Base-by-base conservation (phyloP, 768 basidiomycete species). In the Trametes maxima region DNA sequence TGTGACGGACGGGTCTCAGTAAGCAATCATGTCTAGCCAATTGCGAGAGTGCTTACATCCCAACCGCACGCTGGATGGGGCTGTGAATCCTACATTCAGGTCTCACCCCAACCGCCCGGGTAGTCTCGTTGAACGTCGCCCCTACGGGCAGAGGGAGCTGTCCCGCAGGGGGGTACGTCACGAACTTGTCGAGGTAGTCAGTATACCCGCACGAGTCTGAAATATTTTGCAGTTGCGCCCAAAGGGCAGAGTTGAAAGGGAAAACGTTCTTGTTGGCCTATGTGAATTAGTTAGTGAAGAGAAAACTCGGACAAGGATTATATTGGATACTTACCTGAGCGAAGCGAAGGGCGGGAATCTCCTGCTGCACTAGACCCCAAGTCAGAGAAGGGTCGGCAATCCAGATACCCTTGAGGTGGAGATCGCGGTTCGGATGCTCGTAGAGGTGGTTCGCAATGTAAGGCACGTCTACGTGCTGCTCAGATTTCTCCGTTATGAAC, bases 381-480 rank as follows among this genome's bases (percentile, higher is more conserved):
- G 85, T 85, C 5, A 90, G 68, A 3, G 77, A 64, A 0, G 68
- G 86, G 73, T 89, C 87, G 22, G 78, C 75, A 43, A 88, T 83
- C 86, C 87, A 89, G 19, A 87, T 85, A 5, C 88, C 88, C 68
- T 86, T 82, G n/a, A 89, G 77, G 28, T 79, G 74, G 25, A 90
- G 76, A 45, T 82, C 79, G 17, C 71, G 66, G 1, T 60, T 71
- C 0, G 86, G 82, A 49, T 89, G 75, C 42, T 80, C 79, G 66
- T 86, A 88, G 43, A 90, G 85, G 66, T 78, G 87, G 72, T 89
- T 84, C 4, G 89, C 88, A 56, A 89, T 86, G 67, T 91, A 88
- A 85, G 63, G 66, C 54, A 89, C 86, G 67, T 90, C 89, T 58
- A 35, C 12, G 10, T 90, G 49, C 0, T 28, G 49, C 11, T 39